Base-by-base conservation (phyloP, 2,329 filamentous ascomycete species). In the Phyllosticta paracitricarpa region DNA sequence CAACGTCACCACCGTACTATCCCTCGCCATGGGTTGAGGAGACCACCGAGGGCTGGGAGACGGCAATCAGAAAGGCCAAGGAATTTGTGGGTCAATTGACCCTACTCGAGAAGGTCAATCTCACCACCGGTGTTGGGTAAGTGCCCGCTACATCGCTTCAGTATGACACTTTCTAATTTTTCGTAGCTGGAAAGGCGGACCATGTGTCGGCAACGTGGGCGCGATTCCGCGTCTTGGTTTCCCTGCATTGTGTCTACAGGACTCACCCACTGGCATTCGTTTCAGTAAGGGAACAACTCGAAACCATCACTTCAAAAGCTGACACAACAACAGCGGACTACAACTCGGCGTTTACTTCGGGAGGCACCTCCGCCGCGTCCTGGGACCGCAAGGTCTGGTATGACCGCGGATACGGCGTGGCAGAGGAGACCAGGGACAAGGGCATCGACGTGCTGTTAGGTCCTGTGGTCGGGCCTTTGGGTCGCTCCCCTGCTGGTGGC, bases 91-190 rank as follows among this genome's bases (percentile, higher is more conserved):
- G 87, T 9, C 85, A 91, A 71, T 76, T 96, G 75, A 96, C 91
- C 0, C 80, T 96, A 40, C 71, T 85, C 10, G 92, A 97, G 74
- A 97, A 96, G 78, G 91, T 97, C 74, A 97, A 97, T 73, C 73
- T 99, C 65, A 97, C 93, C 2, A 97, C 92, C 0, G 93, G 93
- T 73, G 84, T 88, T 65, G 91, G 91, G 83, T 93, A 76, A 73
- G 85, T 66, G 51, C 12, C 28, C 2, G n/a, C 19, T 54, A 12
- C 2, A 26, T 33, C 54, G n/a, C 12, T 22, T 17, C 19, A 8
- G 7, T 4, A 1, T 2, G 14, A 2, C 53, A 59, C 12, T 28
- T 40, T 63, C 65, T 70, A 57, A 72, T 54, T 6, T 24, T 7
- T 24, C 14, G 26, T 58, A 85, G 84, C 53, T 90, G 87, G 87